A percentile compares a stretch with the other conserved stretches of the same genome.
Conservation (phyloP, 2,329 filamentous ascomycete genomes). For the Sporothrix variecibatus region DNA sequence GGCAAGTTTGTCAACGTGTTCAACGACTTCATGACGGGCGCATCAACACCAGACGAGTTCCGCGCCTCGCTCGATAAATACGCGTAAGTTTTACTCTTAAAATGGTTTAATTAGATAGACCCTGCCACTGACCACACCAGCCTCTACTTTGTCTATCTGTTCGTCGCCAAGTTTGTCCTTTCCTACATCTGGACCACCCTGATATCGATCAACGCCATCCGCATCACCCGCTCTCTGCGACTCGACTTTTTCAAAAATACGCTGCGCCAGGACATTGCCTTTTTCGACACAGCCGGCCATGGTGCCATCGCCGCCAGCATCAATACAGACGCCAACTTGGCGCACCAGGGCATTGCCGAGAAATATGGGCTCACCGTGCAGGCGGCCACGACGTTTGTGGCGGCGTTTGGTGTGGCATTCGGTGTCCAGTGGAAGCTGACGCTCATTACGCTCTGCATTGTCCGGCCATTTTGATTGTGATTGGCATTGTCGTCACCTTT, state of each 20-base stretch:
- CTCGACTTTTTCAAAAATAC: slow-evolving; percentile 58
- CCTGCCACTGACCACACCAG: background rate
- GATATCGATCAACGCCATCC: slow-evolving; percentile 61
- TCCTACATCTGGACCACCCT: slow-evolving; percentile 54
- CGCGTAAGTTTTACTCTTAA: slow-evolving; percentile 35
- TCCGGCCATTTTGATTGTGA: slow-evolving; percentile 57
- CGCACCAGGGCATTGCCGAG: slow-evolving; percentile 64
- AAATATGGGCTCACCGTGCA: slow-evolving; percentile 61
- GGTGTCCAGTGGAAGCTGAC: slow-evolving; percentile 60
- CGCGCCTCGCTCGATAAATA: slow-evolving; percentile 28
- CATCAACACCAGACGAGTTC: slow-evolving; percentile 27
- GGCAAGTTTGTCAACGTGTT: slow-evolving; percentile 43
- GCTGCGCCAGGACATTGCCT: slow-evolving; percentile 62
- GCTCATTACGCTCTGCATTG: slow-evolving; percentile 57
- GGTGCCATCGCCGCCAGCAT: slow-evolving; percentile 62
- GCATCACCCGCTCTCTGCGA: slow-evolving; percentile 61
- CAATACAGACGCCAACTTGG: slow-evolving; percentile 61
- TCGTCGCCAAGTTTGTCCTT: slow-evolving; percentile 64
- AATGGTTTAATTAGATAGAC: slow-evolving; percentile 35
- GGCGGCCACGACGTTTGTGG: slow-evolving; percentile 53
- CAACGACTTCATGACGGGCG: slow-evolving; percentile 35
- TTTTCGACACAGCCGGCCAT: slow-evolving; percentile 66
- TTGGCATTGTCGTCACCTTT: slow-evolving; percentile 53
- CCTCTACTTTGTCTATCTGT: slow-evolving; percentile 70
- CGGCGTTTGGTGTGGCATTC: slow-evolving; percentile 57